A percentile compares a stretch with the other conserved stretches of the same genome.
Conservation (phyloP, 75 land plant species). For the Pinus taeda region DNA sequence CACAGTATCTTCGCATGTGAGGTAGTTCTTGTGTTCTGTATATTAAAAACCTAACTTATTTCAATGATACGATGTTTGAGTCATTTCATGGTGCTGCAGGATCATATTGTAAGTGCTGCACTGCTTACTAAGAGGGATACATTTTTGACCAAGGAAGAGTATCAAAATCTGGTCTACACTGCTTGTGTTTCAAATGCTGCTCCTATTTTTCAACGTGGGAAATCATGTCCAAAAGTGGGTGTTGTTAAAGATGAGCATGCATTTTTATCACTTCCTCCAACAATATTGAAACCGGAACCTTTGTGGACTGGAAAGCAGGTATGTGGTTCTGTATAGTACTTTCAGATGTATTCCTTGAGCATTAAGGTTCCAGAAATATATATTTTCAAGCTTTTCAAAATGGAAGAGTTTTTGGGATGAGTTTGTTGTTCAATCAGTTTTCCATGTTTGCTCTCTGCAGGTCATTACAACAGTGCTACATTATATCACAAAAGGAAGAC, state of each 20-base stretch:
- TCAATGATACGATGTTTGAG: background rate
- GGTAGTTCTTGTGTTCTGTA: background rate
- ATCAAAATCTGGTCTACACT: slow-evolving; percentile 76
- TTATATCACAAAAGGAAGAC: slow-evolving; percentile 62
- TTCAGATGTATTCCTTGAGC: background rate
- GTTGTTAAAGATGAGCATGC: slow-evolving; percentile 35
- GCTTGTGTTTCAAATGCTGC: slow-evolving; percentile 48
- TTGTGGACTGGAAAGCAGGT: slow-evolving; percentile 99
- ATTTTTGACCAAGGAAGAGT: slow-evolving; percentile 79
- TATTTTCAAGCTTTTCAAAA: background rate
- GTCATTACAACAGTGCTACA: slow-evolving; percentile 77
- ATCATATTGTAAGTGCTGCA: slow-evolving; percentile 84
- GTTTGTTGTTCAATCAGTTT: background rate
- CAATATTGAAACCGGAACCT: slow-evolving; percentile 79
- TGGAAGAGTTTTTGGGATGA: background rate
- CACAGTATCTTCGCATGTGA: background rate
- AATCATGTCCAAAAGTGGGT: slow-evolving; percentile 29
- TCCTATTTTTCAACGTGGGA: slow-evolving; percentile 13
- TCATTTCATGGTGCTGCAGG: slow-evolving; percentile 42
- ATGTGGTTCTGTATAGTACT: slow-evolving; percentile 6
- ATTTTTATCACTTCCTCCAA: slow-evolving; percentile 56
- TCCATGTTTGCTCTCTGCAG: slow-evolving; percentile 24
- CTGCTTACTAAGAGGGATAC: slow-evolving; percentile 91
- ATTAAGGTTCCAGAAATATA: background rate
- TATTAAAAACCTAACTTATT: background rate